phyloP scores from a whole-genome alignment of 2,329 filamentous ascomycete genomes.

The Aureobasidium pullulans region DNA sequence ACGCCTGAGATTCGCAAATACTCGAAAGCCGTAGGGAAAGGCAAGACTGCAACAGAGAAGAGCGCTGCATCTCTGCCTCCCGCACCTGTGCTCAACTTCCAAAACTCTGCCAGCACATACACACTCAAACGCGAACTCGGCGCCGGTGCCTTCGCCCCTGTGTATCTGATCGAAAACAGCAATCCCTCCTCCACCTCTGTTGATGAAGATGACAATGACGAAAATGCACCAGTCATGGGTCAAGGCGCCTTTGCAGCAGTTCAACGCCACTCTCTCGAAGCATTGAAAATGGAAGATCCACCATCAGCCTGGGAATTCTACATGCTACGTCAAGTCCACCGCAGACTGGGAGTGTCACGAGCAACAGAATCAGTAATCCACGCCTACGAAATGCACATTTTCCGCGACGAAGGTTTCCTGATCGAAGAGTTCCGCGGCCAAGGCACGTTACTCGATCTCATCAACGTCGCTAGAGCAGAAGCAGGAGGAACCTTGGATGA shows the following conservation, averaged over 20 bases:
- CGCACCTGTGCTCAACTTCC: constrained; percentile 61
- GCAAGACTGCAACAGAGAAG: constrained; percentile 43
- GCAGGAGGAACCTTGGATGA: constrained; percentile 69
- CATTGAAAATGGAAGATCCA: constrained; percentile 89
- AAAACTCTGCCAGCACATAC: constrained; percentile 60
- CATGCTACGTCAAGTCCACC: constrained; percentile 77
- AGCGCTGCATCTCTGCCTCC: constrained; percentile 56
- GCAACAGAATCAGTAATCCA: constrained; percentile 70
- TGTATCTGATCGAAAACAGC: constrained; percentile 76
- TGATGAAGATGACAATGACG: constrained; percentile 36
- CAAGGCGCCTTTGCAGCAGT: constrained; percentile 50
- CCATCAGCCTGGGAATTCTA: constrained; percentile 93
- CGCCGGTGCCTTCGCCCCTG: constrained; percentile 87
- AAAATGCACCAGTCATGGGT: constrained; percentile 46
- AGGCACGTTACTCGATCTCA: constrained; percentile 87
- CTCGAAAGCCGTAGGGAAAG: constrained; percentile 58
- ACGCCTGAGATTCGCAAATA: constrained; percentile 74
- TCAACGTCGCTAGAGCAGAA: constrained; percentile 69
- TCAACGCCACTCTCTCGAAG: constrained; percentile 60
- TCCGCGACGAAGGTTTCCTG: constrained; percentile 81
- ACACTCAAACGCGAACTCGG: constrained; percentile 79
- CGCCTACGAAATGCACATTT: constrained; percentile 87
- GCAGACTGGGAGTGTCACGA: constrained; percentile 62
- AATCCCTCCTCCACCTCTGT: constrained; percentile 14
- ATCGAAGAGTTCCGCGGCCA: constrained; percentile 82